Conservation (phyloP, 805 yeast genomes). For the Lachancea lanzarotensis region DNA sequence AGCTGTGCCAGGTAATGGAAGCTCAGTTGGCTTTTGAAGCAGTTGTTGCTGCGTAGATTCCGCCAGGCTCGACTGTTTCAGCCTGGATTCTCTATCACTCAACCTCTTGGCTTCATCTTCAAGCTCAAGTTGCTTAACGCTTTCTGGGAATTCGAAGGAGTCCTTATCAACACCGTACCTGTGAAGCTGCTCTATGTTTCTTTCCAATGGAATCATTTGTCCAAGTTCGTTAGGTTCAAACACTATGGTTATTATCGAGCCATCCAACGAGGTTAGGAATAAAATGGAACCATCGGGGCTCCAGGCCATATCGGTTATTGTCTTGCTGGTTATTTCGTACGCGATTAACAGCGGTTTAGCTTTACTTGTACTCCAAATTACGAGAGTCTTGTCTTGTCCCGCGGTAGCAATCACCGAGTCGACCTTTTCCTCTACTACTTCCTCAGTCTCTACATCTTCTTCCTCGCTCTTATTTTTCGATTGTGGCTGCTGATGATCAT, state of each 20-base stretch:
- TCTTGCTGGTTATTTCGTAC: constrained; percentile 62
- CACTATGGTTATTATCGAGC: constrained; percentile 59
- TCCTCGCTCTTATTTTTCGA: not conserved
- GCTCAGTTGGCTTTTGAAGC: constrained; percentile 3
- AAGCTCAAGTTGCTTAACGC: constrained; percentile 65
- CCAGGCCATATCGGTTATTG: constrained; percentile 90
- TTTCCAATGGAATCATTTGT: constrained; percentile 51
- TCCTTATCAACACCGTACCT: constrained; percentile 88
- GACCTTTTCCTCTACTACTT: constrained; percentile 16
- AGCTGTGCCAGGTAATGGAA: constrained; percentile 12
- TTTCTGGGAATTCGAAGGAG: constrained; percentile 77
- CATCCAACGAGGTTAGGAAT: constrained; percentile 79
- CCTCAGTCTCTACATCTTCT: not conserved
- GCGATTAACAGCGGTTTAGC: constrained; percentile 78
- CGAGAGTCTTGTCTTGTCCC: constrained; percentile 87
- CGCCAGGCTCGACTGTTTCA: constrained; percentile 5
- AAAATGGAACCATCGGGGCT: constrained; percentile 68
- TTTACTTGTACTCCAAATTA: constrained; percentile 76
- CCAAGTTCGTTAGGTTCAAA: constrained; percentile 68
- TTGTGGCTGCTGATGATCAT: not conserved
- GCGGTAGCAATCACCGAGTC: constrained; percentile 87
- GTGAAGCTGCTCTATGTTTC: constrained; percentile 61
- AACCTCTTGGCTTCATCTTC: constrained; percentile 54
- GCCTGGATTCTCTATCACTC: constrained; percentile 15
- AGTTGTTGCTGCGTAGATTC: not conserved